Conservation (phyloP, 306 rosid species). For the Trifolium pratense region DNA sequence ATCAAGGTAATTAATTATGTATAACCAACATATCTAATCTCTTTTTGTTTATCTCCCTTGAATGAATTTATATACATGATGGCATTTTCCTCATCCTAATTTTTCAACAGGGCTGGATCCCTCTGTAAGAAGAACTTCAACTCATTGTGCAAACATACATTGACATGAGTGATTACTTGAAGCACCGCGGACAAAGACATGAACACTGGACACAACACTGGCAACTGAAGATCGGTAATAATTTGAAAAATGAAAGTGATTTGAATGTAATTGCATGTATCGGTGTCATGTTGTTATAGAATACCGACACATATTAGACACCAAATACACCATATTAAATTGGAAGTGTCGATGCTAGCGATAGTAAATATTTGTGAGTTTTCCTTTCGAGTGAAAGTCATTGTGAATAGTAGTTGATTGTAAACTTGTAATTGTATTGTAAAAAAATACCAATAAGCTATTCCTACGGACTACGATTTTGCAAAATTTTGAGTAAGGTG, state of each 20-base stretch:
- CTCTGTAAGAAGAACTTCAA: slow-evolving; percentile 58
- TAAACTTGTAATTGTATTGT: slow-evolving; percentile 19
- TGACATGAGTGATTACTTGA: too few species aligned
- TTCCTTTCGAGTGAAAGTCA: slow-evolving; percentile 22
- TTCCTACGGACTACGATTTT: slow-evolving; percentile 25
- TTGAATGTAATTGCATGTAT: background rate
- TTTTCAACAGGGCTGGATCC: slow-evolving; percentile 79
- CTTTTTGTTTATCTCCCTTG: background rate
- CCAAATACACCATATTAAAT: background rate
- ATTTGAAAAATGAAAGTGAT: background rate
- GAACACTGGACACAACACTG: background rate
- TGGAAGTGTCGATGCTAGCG: background rate
- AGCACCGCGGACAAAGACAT: too few species aligned
- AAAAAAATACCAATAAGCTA: slow-evolving; percentile 34
- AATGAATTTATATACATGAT: background rate
- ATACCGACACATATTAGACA: background rate
- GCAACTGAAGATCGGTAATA: background rate
- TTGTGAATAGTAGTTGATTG: slow-evolving; percentile 34
- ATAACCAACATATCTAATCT: slow-evolving; percentile 6
- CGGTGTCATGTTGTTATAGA: background rate
- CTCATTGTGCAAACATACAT: slow-evolving; percentile 5
- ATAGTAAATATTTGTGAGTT: slow-evolving; percentile 23
- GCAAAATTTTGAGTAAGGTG: slow-evolving; percentile 25
- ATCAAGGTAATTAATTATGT: slow-evolving; percentile 62
- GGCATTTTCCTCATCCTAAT: slow-evolving; percentile 19